These are phyloP conservation scores for Penicillium sp. DNA, from an alignment of 2,329 filamentous ascomycete genomes.

Conservation along the genomic window DNA sequence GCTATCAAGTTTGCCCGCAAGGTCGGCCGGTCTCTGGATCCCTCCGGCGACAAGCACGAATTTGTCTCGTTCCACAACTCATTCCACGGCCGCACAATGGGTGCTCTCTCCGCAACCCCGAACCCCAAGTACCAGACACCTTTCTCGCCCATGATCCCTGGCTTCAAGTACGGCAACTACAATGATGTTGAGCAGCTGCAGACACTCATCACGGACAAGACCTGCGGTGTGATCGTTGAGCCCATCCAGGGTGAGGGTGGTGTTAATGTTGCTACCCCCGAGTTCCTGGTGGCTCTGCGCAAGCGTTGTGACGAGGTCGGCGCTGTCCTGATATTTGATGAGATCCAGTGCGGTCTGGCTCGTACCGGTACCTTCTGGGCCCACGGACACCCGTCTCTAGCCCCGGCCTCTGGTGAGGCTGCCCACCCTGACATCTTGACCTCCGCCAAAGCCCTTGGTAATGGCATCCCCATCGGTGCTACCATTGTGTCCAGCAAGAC, in stretches of 20 bases:
- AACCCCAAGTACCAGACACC: conserved; percentile 98
- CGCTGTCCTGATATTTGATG: conserved; percentile 89
- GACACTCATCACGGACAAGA: conserved; percentile 77
- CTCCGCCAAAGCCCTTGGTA: conserved; percentile 93
- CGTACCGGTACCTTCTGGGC: conserved; percentile 92
- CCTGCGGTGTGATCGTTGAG: conserved; percentile 93
- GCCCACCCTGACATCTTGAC: conserved; percentile 94
- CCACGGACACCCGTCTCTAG: conserved; percentile 70
- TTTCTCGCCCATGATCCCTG: conserved; percentile 93
- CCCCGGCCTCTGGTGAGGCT: conserved; percentile 53
- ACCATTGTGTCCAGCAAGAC: conserved; percentile 66
- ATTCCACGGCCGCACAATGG: conserved; percentile 98
- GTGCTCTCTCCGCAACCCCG: conserved; percentile 89
- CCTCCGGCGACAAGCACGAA: conserved; percentile 75
- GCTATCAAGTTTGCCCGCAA: conserved; percentile 97
- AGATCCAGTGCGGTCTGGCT: conserved; percentile 88
- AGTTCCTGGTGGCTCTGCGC: conserved; percentile 84
- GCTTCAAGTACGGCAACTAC: conserved; percentile 83
- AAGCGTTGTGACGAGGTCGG: conserved; percentile 83
- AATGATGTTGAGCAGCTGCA: conserved; percentile 78
- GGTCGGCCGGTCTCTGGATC: conserved; percentile 75
- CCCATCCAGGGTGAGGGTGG: conserved; percentile 98
- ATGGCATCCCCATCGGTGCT: conserved; percentile 93
- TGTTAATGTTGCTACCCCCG: conserved; percentile 78
- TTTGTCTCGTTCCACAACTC: conserved; percentile 88